These are phyloP conservation scores for Phlyctochytrium planicorne DNA, from an alignment of 192 early-diverging fungal species.

Conservation along the genomic window DNA sequence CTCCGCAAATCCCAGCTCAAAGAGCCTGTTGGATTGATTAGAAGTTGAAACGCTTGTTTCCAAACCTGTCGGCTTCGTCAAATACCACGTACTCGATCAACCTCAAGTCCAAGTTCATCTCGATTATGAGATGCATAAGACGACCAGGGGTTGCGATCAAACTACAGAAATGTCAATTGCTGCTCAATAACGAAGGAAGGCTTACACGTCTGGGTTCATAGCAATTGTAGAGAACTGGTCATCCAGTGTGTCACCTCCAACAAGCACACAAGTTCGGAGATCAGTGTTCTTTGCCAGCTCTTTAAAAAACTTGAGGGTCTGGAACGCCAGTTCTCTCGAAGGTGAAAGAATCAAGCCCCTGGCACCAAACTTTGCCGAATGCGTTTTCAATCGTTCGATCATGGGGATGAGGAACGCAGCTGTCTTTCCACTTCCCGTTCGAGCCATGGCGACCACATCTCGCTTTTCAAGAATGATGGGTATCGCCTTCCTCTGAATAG, in stretches of 20 bases:
- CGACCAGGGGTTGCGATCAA: slow-evolving; percentile 52
- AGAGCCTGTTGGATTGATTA: slow-evolving; percentile 52
- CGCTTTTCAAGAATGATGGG: slow-evolving; percentile 87
- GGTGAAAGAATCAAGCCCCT: slow-evolving; percentile 79
- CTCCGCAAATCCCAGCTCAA: slow-evolving; percentile 95
- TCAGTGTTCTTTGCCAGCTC: slow-evolving; percentile 94
- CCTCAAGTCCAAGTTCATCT: slow-evolving; percentile 86
- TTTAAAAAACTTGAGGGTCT: slow-evolving; percentile 92
- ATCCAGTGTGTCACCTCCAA: slow-evolving; percentile 96
- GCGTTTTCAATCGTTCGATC: slow-evolving; percentile 80
- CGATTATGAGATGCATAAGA: slow-evolving; percentile 62
- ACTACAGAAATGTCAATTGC: slow-evolving; percentile 75
- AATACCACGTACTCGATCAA: slow-evolving; percentile 95
- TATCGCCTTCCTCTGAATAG: slow-evolving; percentile 94
- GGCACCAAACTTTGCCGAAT: slow-evolving; percentile 78
- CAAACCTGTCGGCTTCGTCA: slow-evolving; percentile 95
- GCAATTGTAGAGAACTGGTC: slow-evolving; percentile 95
- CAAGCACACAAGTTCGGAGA: slow-evolving; percentile 80
- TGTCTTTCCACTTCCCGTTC: slow-evolving; percentile 98
- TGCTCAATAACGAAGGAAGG: slow-evolving; percentile 21
- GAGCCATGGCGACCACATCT: slow-evolving; percentile 97
- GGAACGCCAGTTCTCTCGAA: slow-evolving; percentile 93
- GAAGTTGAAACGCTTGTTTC: slow-evolving; percentile 6
- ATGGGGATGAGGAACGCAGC: slow-evolving; percentile 94
- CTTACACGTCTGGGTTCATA: slow-evolving; percentile 88